phyloP scores from a whole-genome alignment of 2,329 filamentous ascomycete species.

The Pestalotiopsis sp. region DNA sequence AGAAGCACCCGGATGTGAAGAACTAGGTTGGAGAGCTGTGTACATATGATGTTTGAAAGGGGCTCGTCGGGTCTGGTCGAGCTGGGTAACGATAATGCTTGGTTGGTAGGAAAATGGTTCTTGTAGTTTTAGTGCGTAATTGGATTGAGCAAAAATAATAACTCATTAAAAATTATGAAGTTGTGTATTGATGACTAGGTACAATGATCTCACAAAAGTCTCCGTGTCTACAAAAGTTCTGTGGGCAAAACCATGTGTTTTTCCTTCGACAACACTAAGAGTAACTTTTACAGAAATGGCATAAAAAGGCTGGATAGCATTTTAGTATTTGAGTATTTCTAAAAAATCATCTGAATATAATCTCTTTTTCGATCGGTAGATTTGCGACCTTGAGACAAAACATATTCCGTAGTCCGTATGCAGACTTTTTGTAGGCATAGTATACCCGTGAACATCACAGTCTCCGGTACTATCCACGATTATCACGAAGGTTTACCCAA shows the following conservation, averaged over 20 bases:
- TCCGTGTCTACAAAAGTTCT: not conserved
- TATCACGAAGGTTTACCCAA: not conserved
- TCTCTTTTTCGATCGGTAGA: no score
- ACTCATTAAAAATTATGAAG: not conserved
- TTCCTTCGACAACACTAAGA: no score
- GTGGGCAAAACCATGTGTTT: no score
- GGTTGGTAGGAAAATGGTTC: not conserved
- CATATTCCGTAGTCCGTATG: no score
- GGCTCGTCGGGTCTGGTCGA: not conserved
- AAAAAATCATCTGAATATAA: not conserved
- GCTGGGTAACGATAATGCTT: not conserved
- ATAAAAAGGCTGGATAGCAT: no score
- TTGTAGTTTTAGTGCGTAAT: not conserved
- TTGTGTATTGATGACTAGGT: no score
- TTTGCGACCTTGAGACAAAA: no score
- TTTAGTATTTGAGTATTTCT: no score
- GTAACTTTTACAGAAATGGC: no score
- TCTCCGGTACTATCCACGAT: no score
- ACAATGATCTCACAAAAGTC: not conserved
- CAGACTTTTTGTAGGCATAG: no score
- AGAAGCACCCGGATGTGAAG: constrained; percentile 2
- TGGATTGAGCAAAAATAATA: not conserved
- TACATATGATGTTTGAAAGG: not conserved
- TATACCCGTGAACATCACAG: no score
- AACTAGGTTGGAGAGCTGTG: not conserved